Evolutionary conservation across 306 rosid species (phyloP).

Genomic region (Quercus robur): DNA sequence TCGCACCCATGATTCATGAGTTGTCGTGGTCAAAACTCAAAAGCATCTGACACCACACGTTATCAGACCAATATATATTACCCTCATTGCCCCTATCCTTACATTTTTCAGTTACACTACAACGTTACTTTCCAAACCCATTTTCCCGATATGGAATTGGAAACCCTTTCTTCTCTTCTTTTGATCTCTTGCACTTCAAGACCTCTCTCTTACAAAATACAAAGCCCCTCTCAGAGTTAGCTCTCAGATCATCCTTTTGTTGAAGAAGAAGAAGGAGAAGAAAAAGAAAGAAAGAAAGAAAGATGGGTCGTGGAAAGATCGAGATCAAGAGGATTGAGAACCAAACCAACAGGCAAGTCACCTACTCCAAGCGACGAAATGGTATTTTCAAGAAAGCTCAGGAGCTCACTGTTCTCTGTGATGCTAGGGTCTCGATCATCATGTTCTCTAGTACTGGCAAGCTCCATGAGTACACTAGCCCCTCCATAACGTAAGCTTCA

Average conservation of each 20-base stretch:
- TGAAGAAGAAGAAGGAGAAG: not conserved
- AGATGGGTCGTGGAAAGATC: conserved; percentile 81
- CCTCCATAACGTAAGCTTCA: conserved; percentile 39
- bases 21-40: conserved; percentile 16
- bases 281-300: not conserved
- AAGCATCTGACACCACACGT: conserved; percentile 19
- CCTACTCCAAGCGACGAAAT: conserved; percentile 76
- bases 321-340: conserved; percentile 79
- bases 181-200: conserved; percentile 11
- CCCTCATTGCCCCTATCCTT: conserved; percentile 18
- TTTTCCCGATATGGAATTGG: conserved; percentile 51
- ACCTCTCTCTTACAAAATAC: not conserved
- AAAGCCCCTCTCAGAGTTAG: not conserved
- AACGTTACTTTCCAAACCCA: conserved; percentile 41
- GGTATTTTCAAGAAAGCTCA: conserved; percentile 91
- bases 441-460: conserved; percentile 63
- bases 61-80: conserved; percentile 11
- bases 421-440: conserved; percentile 80
- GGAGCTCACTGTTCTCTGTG: conserved; percentile 87
- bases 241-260: not conserved
- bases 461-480: conserved; percentile 67
- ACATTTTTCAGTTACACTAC: conserved; percentile 61
- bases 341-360: conserved; percentile 82
- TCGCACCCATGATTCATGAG: not conserved
- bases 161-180: conserved; percentile 31